Evolutionary conservation across 345 rosid species (phyloP), one percentile per base, ranked within the genome.

Genomic region (Eucalyptus sp.): DNA sequence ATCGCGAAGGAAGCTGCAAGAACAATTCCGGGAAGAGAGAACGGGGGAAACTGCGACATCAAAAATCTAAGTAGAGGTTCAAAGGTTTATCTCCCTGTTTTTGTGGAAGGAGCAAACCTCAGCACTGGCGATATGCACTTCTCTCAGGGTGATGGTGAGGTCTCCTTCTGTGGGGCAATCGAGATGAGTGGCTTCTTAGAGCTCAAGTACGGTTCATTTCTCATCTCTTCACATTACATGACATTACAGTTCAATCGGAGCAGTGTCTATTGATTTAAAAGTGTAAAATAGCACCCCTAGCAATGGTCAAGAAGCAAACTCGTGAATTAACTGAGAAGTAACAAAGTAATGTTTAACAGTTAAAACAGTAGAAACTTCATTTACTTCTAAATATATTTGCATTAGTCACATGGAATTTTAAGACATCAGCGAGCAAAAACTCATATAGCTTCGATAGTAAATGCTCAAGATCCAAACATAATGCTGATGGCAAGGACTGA

Each of bases 51-150:
- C 90, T 97, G 99, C 87, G 99, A 96, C 91, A 97, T 96, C 22
- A 97, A 96, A 86, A 96, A 97, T 89, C 94, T 96, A 60, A 97
- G 98, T 58, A 93, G 97, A 92, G 99, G 99, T 56, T 96, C 98
- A 14, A 97, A 94, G 89, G 88, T 96, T 87, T 97, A 96, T 80
- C 96, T 97, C 85, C 98, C 99, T 4, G 99, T 97, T 44, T 96
- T 96, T 62, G 94, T 97, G 4, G 99, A 96, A 76, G 99, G 98
- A 37, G 99, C 99, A 51, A 96, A 97, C 86, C 91, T 97, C 86
- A 97, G 99, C 86, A 95, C 98, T 0, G 99, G 99, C 18, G 99
- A 97, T 60, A 97, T 97, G 99, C 99, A 97, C 91, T 97, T 96
- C 87, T 97, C 99, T 18, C 98, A 97, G 93, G 99, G 99, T 41